Conservation (phyloP, 208 protist genomes). For the Crithidia bombi region DNA sequence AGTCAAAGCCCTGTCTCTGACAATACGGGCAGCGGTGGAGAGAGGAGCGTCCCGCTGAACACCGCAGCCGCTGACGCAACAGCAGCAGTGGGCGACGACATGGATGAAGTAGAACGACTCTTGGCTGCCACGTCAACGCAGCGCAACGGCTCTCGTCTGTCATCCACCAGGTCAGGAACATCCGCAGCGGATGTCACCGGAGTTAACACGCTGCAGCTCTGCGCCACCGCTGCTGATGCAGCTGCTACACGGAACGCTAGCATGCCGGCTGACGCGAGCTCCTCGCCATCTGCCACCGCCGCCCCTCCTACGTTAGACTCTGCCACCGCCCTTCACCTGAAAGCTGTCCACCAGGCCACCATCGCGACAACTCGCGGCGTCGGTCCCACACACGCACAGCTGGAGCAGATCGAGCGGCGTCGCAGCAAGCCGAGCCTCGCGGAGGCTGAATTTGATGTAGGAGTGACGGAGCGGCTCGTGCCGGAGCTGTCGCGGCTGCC, state of each 20-base stretch:
- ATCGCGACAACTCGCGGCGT: neutral
- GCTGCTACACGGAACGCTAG: no score
- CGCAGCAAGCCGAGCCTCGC: slow-evolving; percentile 66
- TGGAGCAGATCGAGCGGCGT: slow-evolving; percentile 69
- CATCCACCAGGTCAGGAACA: no score
- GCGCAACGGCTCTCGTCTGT: neutral
- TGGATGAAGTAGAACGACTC: slow-evolving; percentile 36
- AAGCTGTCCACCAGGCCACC: slow-evolving; percentile 20
- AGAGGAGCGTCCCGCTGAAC: neutral
- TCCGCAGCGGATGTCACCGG: no score
- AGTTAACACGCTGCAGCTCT: no score
- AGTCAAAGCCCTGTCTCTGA: no score
- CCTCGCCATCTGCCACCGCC: neutral
- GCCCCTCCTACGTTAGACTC: slow-evolving; percentile 12
- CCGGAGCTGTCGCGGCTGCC: slow-evolving; percentile 72
- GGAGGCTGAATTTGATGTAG: slow-evolving; percentile 74
- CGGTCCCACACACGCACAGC: slow-evolving; percentile 28
- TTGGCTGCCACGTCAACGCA: slow-evolving; percentile 12
- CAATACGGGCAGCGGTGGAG: no score
- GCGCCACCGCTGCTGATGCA: no score
- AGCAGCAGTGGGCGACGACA: neutral
- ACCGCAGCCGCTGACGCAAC: neutral
- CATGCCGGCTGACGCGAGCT: neutral
- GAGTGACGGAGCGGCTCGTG: slow-evolving; percentile 82
- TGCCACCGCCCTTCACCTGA: slow-evolving; percentile 17